These are phyloP conservation scores for Mortierella polycephala DNA, from an alignment of 371 early-diverging fungal species.

Conservation along the genomic window DNA sequence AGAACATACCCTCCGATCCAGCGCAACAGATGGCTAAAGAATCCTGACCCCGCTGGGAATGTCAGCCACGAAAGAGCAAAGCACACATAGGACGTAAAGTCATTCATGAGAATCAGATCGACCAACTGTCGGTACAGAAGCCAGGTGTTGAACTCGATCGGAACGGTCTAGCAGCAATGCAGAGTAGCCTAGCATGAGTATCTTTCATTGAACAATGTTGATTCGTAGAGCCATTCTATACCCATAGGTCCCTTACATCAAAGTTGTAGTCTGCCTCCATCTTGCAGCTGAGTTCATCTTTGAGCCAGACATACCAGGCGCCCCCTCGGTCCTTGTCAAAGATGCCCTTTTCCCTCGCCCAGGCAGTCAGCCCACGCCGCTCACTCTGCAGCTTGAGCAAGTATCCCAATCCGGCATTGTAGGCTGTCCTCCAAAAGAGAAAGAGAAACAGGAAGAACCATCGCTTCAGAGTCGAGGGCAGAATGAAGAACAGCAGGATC, in stretches of 20 bases:
- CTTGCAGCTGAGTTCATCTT: slow-evolving; percentile 78
- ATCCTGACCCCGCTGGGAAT: slow-evolving; percentile 60
- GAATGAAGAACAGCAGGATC: slow-evolving; percentile 69
- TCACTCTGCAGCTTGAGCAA: slow-evolving; percentile 86
- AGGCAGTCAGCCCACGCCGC: slow-evolving; percentile 73
- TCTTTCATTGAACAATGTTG: too few relatives aligned
- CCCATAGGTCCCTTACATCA: slow-evolving; percentile 65
- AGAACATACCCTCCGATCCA: slow-evolving; percentile 82
- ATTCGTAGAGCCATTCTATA: too few relatives aligned
- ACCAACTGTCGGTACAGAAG: slow-evolving; percentile 92
- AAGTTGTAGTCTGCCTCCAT: slow-evolving; percentile 90
- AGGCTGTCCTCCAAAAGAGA: slow-evolving; percentile 87
- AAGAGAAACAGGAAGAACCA: slow-evolving; percentile 76
- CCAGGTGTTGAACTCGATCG: slow-evolving; percentile 96
- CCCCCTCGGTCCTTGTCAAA: slow-evolving; percentile 63
- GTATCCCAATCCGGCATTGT: slow-evolving; percentile 89
- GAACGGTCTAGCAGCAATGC: slow-evolving; percentile 69
- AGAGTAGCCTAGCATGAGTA: too few relatives aligned
- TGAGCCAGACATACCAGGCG: slow-evolving; percentile 70
- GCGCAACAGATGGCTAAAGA: slow-evolving; percentile 73
- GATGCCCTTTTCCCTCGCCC: slow-evolving; percentile 69
- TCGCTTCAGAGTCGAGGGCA: slow-evolving; percentile 65
- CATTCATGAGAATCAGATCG: slow-evolving; percentile 93
- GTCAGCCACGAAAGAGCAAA: slow-evolving; percentile 83
- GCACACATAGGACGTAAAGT: slow-evolving; percentile 87